Evolutionary conservation across 2,329 filamentous ascomycete species (phyloP).

Genomic region (Penicillium sclerotiorum): DNA sequence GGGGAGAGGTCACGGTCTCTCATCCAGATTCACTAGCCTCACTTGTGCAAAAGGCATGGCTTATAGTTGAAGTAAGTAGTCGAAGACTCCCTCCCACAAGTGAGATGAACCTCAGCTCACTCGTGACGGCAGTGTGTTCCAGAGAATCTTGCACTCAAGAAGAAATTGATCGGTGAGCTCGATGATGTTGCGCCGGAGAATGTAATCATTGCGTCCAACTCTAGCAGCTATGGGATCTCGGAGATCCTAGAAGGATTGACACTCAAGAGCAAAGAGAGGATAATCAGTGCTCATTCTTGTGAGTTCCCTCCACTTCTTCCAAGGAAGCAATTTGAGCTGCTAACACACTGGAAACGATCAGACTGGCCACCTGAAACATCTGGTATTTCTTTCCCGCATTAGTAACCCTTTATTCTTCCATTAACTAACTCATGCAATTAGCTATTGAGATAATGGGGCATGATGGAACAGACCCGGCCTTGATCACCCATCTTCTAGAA

Average conservation of each 20-base stretch:
- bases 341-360: constrained; percentile 12
- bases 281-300: constrained; percentile 51
- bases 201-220: constrained; percentile 51
- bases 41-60: constrained; percentile 34
- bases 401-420: background rate
- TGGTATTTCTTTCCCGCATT: constrained; percentile 21
- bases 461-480: constrained; percentile 32
- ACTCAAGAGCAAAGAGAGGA: constrained; percentile 36
- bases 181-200: constrained; percentile 40
- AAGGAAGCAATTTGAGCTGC: background rate
- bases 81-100: background rate
- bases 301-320: constrained; percentile 19
- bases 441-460: constrained; percentile 46
- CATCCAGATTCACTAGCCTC: constrained; percentile 22
- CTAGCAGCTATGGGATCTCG: constrained; percentile 49
- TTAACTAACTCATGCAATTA: constrained; percentile 4
- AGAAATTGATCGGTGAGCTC: constrained; percentile 41
- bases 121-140: constrained; percentile 45
- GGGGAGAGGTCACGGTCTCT: constrained; percentile 30
- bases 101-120: background rate
- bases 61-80: constrained; percentile 41
- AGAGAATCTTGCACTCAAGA: constrained; percentile 48
- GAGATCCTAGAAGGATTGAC: constrained; percentile 46
- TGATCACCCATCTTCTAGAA: constrained; percentile 33
- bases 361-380: constrained; percentile 45